Conservation (phyloP, 805 yeast genomes). For the Myxozyma monticola region DNA sequence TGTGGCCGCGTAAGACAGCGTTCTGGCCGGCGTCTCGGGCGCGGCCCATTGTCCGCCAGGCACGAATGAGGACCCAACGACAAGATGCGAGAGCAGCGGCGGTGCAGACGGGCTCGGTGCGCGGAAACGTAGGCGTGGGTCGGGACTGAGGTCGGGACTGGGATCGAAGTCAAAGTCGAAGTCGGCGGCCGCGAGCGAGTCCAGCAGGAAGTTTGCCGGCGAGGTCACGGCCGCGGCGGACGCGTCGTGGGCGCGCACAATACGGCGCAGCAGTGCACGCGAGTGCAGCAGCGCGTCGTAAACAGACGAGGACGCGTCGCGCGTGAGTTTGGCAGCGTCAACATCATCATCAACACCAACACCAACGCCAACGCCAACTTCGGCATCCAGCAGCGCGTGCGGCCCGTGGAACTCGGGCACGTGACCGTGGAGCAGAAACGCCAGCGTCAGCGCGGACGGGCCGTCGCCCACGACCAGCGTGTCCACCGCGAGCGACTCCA, state of each 20-base stretch:
- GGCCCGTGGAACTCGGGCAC: constrained; percentile 37
- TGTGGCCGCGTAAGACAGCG: constrained; percentile 39
- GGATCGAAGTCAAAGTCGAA: constrained; percentile 34
- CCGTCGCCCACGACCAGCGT: constrained; percentile 35
- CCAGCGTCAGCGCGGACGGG: constrained; percentile 38
- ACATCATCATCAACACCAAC: neutral
- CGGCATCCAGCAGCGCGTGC: constrained; percentile 33
- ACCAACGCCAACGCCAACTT: neutral
- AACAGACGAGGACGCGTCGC: neutral
- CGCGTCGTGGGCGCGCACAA: constrained; percentile 29
- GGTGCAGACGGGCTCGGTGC: too few relatives aligned
- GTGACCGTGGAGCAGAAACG: constrained; percentile 38
- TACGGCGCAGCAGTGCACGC: constrained; percentile 28
- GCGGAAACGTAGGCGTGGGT: neutral
- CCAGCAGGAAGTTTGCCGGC: constrained; percentile 36
- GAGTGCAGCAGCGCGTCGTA: constrained; percentile 25
- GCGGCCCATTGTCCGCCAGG: constrained; percentile 41
- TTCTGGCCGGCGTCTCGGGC: constrained; percentile 18
- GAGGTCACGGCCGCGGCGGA: constrained; percentile 20
- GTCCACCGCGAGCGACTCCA: neutral
- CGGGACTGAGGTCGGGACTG: constrained; percentile 1
- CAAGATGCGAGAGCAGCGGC: constrained; percentile 27
- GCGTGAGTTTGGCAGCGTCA: neutral
- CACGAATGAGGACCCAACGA: constrained; percentile 32
- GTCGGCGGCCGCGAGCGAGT: constrained; percentile 34